phyloP scores from a whole-genome alignment of 2,329 filamentous ascomycete species.

The Fusarium lateritium region DNA sequence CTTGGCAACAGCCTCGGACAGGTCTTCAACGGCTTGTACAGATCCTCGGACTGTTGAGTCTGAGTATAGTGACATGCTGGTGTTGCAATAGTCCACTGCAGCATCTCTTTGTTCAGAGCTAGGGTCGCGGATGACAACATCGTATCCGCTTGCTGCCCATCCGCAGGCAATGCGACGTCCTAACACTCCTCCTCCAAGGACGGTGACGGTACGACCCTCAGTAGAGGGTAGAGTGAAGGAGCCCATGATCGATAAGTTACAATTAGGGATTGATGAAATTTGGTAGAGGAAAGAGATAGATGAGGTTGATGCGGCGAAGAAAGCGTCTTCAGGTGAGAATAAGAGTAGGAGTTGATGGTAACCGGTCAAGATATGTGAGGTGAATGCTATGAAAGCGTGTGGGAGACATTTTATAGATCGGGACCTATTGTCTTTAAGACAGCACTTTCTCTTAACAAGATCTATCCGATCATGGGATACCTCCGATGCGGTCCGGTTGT shows the following conservation, averaged over 20 bases:
- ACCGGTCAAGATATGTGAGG: too few species aligned
- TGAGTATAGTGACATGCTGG: conserved; percentile 8
- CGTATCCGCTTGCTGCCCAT: conserved; percentile 24
- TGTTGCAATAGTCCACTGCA: conserved; percentile 10
- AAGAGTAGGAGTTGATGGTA: too few species aligned
- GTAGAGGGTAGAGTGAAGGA: conserved; percentile 11
- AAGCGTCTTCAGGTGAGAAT: too few species aligned
- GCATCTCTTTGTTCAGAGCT: conserved; percentile 13
- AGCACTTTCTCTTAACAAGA: neutral
- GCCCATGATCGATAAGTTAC: neutral
- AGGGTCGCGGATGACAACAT: conserved; percentile 18
- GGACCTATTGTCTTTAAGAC: too few species aligned
- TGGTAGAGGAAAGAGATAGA: too few species aligned
- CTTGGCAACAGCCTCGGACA: neutral
- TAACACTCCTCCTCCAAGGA: conserved; percentile 14
- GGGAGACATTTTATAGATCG: too few species aligned
- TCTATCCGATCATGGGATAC: neutral
- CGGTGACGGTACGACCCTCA: neutral
- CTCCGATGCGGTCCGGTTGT: neutral
- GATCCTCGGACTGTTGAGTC: neutral
- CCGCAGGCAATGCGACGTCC: conserved; percentile 20
- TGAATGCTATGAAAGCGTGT: too few species aligned
- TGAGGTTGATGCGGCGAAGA: too few species aligned
- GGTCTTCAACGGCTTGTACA: neutral
- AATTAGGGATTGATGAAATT: too few species aligned